These are phyloP conservation scores for Mycena galopus DNA, from an alignment of 768 basidiomycete species.

Conservation along the genomic window DNA sequence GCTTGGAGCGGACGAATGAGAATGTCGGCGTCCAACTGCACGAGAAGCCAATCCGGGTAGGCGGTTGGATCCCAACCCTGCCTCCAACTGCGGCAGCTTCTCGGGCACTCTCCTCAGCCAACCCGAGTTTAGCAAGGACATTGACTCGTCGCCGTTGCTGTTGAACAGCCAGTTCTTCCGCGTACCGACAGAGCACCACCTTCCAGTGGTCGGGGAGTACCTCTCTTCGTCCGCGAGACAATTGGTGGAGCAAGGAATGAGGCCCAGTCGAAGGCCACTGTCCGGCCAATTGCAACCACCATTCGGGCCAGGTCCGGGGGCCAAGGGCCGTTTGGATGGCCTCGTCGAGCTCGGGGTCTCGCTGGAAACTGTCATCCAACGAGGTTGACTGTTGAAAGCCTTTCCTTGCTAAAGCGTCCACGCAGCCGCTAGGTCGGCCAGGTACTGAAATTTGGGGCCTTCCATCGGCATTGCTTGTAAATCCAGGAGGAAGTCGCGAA, in stretches of 20 bases:
- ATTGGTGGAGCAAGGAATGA: constrained; percentile 4
- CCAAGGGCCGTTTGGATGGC: background rate
- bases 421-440: constrained; percentile 8
- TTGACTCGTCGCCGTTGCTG: constrained; percentile 7
- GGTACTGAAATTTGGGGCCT: constrained; percentile 10
- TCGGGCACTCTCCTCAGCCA: background rate
- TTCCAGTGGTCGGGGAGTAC: constrained; percentile 3
- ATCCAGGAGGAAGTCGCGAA: background rate
- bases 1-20: constrained; percentile 57
- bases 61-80: constrained; percentile 30
- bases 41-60: constrained; percentile 58
- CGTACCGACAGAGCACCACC: background rate
- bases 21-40: constrained; percentile 58
- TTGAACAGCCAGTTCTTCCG: background rate
- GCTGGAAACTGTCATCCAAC: background rate
- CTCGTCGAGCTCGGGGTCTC: background rate
- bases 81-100: background rate
- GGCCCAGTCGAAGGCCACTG: constrained; percentile 22
- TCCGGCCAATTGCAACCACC: background rate
- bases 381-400: too few relatives aligned
- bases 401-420: constrained; percentile 12
- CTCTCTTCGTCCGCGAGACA: constrained; percentile 8
- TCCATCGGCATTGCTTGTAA: background rate
- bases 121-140: background rate
- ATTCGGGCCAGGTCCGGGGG: background rate